Evolutionary conservation across 352 stramenopile genomes (phyloP), one percentile per base, ranked within the genome.

Genomic region (Bremia lactucae): DNA sequence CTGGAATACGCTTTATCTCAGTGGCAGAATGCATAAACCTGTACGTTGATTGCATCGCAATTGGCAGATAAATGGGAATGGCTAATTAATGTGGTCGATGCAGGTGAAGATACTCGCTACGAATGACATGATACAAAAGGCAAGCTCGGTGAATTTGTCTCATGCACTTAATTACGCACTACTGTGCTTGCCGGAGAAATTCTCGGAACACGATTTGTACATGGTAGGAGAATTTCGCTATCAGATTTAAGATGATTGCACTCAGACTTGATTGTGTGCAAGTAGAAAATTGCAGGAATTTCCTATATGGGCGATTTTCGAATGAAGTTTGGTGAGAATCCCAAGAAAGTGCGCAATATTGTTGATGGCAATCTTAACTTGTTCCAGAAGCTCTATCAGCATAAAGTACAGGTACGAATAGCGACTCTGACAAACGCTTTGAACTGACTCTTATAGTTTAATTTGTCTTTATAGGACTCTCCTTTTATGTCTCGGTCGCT

Each of bases 311-410:
- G 83, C 24, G 83, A 95, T 52, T 94, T 94, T 41, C 77, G 83
- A 24, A 95, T 95, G 83, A 78, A 62, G 20, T 93, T 95, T 49
- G 81, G 81, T 6, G 83, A 95, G 53, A 94, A 95, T 51, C 83
- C 82, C 4, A 84, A 84, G 44, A 95, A 95, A 41, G 83, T 95
- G 16, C 74, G 78, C 47, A 95, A 95, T 49, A 95, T 95, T 52
- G 83, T 95, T 16, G 69, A 77, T n/a, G 72, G 77, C 48, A 93
- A 90, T 56, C 64, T 87, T 20, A 65, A 68, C 19, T 65, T 56
- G 5, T 94, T 95, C 45, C 60, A 62, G 28, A 42, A 76, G 21
- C 55, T 95, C 19, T 95, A 95, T 52, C 46, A 62, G 7, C 57
- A 62, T 40, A 79, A 86, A 31, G 76, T 95, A 42, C 40, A 81